A percentile compares a stretch with the other conserved stretches of the same genome.
These are phyloP conservation scores for Kwoniella shandongensis DNA, from an alignment of 768 basidiomycete species.

Conservation along the genomic window DNA sequence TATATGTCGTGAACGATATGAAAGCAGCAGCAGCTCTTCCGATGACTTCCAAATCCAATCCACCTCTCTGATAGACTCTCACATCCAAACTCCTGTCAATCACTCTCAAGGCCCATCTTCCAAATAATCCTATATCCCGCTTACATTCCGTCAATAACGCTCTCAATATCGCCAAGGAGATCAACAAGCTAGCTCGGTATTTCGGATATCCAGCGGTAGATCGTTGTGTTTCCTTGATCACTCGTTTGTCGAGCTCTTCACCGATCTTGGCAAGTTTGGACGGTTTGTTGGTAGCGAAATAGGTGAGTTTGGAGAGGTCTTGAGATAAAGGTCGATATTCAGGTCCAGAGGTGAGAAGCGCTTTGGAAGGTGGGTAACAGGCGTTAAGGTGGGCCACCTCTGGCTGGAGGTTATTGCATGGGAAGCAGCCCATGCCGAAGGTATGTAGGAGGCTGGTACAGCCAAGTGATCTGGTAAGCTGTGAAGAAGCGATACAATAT, in stretches of 20 bases:
- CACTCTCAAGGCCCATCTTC: constrained; percentile 36
- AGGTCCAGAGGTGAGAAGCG: constrained; percentile 71
- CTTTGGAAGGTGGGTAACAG: constrained; percentile 79
- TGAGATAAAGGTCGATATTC: constrained; percentile 51
- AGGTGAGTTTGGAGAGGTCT: constrained; percentile 50
- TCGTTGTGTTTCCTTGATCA: constrained; percentile 40
- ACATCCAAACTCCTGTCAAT: constrained; percentile 44
- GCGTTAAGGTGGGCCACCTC: constrained; percentile 64
- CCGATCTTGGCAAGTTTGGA: constrained; percentile 47
- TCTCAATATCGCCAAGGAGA: constrained; percentile 78
- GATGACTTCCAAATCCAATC: constrained; percentile 51
- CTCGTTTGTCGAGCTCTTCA: constrained; percentile 48
- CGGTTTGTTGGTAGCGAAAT: constrained; percentile 47
- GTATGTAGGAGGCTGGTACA: background rate
- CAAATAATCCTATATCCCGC: constrained; percentile 49
- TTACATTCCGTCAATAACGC: constrained; percentile 78
- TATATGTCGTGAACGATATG: constrained; percentile 87
- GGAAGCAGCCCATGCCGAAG: constrained; percentile 15
- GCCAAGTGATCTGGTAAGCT: background rate
- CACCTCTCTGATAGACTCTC: constrained; percentile 41
- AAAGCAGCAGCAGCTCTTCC: constrained; percentile 72
- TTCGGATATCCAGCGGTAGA: constrained; percentile 73
- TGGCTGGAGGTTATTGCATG: constrained; percentile 27
- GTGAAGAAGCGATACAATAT: background rate
- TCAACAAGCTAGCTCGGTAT: constrained; percentile 77